Evolutionary conservation across 2,329 filamentous ascomycete species (phyloP).

Genomic region (Graphilbum fragrans): DNA sequence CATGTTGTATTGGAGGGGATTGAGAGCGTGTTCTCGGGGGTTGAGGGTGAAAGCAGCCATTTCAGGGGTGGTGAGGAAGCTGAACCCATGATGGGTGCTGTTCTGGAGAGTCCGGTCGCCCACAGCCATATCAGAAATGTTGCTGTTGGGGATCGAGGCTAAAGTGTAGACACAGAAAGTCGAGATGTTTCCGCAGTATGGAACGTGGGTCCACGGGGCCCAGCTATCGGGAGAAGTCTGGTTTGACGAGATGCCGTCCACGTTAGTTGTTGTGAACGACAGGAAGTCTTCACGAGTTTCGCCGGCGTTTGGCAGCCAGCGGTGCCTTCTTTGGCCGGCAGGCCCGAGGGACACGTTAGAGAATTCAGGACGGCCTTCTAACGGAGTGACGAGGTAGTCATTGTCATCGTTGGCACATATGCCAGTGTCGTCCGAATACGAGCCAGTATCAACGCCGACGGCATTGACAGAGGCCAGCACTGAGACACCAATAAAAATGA

Average conservation of each 20-base stretch:
- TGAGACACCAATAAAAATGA: not conserved
- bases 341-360: constrained; percentile 2
- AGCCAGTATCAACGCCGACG: not conserved
- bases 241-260: no score
- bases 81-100: constrained; percentile 7
- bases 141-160: constrained; percentile 7
- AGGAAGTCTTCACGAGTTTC: not conserved
- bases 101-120: no score
- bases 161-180: constrained; percentile 16
- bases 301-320: not conserved
- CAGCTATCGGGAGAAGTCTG: constrained; percentile 9
- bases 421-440: no score
- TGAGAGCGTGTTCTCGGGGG: constrained; percentile 1
- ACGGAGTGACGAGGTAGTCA: not conserved
- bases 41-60: constrained; percentile 14
- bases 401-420: not conserved
- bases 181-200: constrained; percentile 11
- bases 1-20: not conserved
- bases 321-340: constrained; percentile 3
- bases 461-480: not conserved
- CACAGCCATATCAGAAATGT: not conserved
- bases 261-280: not conserved
- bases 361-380: not conserved
- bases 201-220: constrained; percentile 16
- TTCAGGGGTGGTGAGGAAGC: constrained; percentile 19